Evolutionary conservation across 2,329 filamentous ascomycete genomes (phyloP).

Genomic region (Diaporthe citrichinensis): DNA sequence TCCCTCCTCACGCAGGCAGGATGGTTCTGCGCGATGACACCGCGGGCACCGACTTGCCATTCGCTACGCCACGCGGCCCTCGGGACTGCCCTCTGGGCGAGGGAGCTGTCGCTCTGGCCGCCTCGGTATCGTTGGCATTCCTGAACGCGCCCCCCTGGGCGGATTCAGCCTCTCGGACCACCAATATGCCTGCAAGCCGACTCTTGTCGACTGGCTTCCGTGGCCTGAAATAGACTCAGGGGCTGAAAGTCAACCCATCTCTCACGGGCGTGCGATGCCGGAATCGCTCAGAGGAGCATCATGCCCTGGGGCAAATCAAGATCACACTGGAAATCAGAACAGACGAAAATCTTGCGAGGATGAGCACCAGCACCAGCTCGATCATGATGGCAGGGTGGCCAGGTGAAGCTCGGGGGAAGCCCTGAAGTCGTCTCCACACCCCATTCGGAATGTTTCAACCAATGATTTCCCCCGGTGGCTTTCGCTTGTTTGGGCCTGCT

Average conservation of each 20-base stretch:
- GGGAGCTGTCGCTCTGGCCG: slow-evolving; percentile 10
- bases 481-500: slow-evolving; percentile 38
- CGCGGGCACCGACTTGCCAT: slow-evolving; percentile 27
- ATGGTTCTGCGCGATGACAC: slow-evolving; percentile 35
- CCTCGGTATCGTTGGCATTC: not conserved
- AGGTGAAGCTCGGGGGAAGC: slow-evolving; percentile 17
- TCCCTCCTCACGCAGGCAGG: slow-evolving; percentile 10
- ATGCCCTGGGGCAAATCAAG: not conserved
- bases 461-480: slow-evolving; percentile 8
- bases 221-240: slow-evolving; percentile 29
- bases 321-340: slow-evolving; percentile 28
- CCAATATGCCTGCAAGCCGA: slow-evolving; percentile 19
- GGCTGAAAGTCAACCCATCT: slow-evolving; percentile 12
- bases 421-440: slow-evolving; percentile 32
- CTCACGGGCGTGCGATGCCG: not conserved
- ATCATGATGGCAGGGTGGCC: slow-evolving; percentile 28
- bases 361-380: not conserved
- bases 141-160: not conserved
- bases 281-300: not conserved
- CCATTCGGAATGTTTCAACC: slow-evolving; percentile 40
- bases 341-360: slow-evolving; percentile 36
- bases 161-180: slow-evolving; percentile 19
- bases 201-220: not conserved
- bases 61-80: slow-evolving; percentile 22
- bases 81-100: not conserved